Percentiles rank a stretch among this genome's conserved stretches.
phyloP scores from a whole-genome alignment of 345 rosid genomes.

The Citrus australasica region DNA sequence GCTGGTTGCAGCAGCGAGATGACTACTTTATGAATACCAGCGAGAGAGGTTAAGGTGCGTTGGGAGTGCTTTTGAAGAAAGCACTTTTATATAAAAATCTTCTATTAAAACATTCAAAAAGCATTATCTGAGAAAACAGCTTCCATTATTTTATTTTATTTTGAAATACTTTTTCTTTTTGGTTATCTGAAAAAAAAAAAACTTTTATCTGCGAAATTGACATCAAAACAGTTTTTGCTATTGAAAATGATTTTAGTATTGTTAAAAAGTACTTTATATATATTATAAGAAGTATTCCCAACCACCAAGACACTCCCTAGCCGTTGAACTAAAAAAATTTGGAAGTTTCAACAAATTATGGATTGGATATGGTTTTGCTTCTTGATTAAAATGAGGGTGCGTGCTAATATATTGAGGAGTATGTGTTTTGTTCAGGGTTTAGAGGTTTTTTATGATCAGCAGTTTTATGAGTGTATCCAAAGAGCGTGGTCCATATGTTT shows the following conservation, averaged over 20 bases:
- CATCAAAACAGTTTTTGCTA: background rate
- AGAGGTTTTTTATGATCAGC: background rate
- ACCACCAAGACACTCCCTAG: background rate
- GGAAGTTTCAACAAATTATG: background rate
- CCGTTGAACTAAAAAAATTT: background rate
- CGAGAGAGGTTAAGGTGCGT: background rate
- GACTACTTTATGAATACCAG: background rate
- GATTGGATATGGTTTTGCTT: background rate
- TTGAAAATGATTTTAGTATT: background rate
- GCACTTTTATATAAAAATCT: background rate
- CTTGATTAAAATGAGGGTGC: background rate
- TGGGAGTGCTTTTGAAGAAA: background rate
- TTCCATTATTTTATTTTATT: background rate
- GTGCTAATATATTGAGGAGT: background rate
- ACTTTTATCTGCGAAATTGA: background rate
- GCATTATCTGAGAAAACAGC: background rate
- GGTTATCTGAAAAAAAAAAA: background rate
- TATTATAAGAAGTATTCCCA: background rate
- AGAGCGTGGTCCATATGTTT: background rate
- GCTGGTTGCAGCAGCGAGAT: background rate
- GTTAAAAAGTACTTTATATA: background rate
- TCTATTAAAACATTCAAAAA: background rate
- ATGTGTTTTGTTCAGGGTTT: background rate
- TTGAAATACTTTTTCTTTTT: background rate
- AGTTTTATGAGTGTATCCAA: background rate